These are phyloP conservation scores for Hypocreales sp. DNA, from an alignment of 2,329 filamentous ascomycete species.

Conservation along the genomic window DNA sequence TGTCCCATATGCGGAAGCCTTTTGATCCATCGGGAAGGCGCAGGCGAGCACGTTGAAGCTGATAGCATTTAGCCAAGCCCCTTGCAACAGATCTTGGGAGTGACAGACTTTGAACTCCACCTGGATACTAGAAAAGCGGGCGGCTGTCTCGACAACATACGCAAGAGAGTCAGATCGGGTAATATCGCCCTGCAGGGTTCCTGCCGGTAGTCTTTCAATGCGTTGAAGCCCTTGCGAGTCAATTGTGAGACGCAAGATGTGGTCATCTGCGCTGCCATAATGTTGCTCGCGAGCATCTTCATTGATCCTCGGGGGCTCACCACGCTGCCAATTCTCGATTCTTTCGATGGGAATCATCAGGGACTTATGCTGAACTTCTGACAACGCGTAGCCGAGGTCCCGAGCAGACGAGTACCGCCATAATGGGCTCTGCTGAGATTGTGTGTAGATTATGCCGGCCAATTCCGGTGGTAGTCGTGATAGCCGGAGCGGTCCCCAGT, in stretches of 20 bases:
- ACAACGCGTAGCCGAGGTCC: not conserved
- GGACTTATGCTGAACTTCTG: not conserved
- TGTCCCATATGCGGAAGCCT: not conserved
- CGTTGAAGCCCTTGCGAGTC: not conserved
- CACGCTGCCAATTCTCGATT: not conserved
- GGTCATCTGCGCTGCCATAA: not conserved
- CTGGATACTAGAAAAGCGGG: not conserved
- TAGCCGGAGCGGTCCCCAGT: not conserved
- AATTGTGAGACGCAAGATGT: not conserved
- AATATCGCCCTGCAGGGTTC: not conserved
- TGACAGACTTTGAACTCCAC: not conserved
- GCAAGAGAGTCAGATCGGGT: not conserved
- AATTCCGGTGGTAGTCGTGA: not conserved
- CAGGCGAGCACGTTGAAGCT: not conserved
- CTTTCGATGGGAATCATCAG: not conserved
- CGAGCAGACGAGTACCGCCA: not conserved
- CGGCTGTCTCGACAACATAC: not conserved
- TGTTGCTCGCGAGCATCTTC: not conserved
- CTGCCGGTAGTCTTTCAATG: not conserved
- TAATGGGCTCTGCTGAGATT: not conserved
- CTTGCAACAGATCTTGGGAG: not conserved
- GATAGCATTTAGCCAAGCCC: not conserved
- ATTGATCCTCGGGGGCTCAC: not conserved
- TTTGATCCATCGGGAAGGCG: not conserved
- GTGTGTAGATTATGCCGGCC: not conserved